Evolutionary conservation across 345 rosid genomes (phyloP).

Genomic region (Camelina hispida): DNA sequence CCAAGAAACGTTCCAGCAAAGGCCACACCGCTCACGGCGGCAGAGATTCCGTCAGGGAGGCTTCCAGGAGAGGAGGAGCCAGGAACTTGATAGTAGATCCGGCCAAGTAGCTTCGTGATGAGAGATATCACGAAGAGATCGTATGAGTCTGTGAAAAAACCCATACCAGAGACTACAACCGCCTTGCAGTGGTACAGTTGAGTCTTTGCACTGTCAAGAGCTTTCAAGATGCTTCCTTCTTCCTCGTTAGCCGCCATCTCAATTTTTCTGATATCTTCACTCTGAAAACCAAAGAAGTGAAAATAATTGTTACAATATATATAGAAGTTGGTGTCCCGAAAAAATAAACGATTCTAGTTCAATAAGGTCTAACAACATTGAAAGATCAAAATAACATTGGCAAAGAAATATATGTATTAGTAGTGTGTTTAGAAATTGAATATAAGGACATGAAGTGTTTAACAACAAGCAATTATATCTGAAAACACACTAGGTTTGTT

Average conservation of each 20-base stretch:
- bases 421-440: too few species aligned
- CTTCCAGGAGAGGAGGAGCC: conserved; percentile 61
- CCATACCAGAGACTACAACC: conserved; percentile 78
- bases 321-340: conserved; percentile 9
- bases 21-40: conserved; percentile 82
- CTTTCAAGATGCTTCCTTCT: conserved; percentile 52
- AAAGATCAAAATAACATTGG: too few species aligned
- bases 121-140: conserved; percentile 81
- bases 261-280: not conserved
- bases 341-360: not conserved
- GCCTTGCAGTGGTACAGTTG: conserved; percentile 69
- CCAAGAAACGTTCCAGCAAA: conserved; percentile 73
- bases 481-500: too few species aligned
- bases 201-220: conserved; percentile 67
- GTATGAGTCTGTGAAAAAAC: conserved; percentile 84
- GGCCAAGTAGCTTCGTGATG: conserved; percentile 73
- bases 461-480: too few species aligned
- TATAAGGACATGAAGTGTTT: too few species aligned
- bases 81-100: conserved; percentile 60
- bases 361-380: not conserved
- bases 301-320: conserved; percentile 18
- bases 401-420: too few species aligned
- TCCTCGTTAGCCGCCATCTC: conserved; percentile 55
- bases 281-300: conserved; percentile 24
- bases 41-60: conserved; percentile 58